These are phyloP conservation scores for Pseudogymnoascus sp. DNA, from an alignment of 2,329 filamentous ascomycete genomes.

Conservation along the genomic window DNA sequence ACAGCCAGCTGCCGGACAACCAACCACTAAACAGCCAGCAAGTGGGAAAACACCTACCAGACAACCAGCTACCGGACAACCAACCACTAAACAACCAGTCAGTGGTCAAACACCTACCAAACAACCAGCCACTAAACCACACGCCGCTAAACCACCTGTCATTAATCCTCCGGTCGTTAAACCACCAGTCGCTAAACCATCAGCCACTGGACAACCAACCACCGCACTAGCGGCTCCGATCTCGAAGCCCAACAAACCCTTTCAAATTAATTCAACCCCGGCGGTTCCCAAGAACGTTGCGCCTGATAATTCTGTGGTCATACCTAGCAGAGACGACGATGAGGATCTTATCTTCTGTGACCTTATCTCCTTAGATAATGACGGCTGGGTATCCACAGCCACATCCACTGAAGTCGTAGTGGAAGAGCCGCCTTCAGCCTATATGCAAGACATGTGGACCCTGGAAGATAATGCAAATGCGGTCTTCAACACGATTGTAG, in stretches of 20 bases:
- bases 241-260: neutral
- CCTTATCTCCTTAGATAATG: neutral
- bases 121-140: neutral
- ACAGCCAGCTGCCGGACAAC: neutral
- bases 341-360: neutral
- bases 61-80: neutral
- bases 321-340: neutral
- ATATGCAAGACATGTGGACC: slow-evolving; percentile 4
- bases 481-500: neutral
- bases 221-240: neutral
- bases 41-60: too few species aligned
- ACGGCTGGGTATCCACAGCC: neutral
- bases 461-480: neutral
- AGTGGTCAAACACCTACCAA: neutral
- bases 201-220: neutral
- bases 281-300: neutral
- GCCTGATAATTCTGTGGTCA: neutral
- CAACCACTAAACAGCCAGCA: neutral
- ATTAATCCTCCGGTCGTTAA: too few species aligned
- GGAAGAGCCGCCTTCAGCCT: neutral
- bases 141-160: neutral
- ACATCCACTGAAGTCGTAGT: neutral
- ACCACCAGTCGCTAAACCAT: neutral
- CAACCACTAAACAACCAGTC: neutral
- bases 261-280: neutral